phyloP scores from a whole-genome alignment of 768 basidiomycete species.

The Butyriboletus loyo region DNA sequence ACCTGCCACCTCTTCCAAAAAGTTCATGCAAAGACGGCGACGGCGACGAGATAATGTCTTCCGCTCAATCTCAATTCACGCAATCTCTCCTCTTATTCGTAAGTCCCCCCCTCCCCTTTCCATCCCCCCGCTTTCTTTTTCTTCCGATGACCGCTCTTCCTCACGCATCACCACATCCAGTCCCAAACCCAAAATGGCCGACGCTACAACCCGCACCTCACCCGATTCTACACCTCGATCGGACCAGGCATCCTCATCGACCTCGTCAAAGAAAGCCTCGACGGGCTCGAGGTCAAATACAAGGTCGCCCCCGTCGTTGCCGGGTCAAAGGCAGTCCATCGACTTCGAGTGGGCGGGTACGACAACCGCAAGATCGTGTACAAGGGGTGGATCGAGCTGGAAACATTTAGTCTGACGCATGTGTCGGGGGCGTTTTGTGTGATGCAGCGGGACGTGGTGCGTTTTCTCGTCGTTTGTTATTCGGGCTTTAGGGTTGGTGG shows the following conservation, averaged over 20 bases:
- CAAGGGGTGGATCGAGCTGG: conserved; percentile 75
- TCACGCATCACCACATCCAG: conserved; percentile 36
- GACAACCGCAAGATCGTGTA: conserved; percentile 62
- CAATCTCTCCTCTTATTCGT: conserved; percentile 82
- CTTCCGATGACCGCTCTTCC: not conserved
- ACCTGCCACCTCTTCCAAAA: not conserved
- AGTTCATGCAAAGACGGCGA: conserved; percentile 44
- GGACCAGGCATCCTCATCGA: conserved; percentile 50
- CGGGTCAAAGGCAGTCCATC: conserved; percentile 18
- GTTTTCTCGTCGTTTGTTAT: conserved; percentile 18
- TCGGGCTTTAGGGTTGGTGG: not conserved
- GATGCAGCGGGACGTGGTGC: conserved; percentile 66
- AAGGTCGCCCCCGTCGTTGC: conserved; percentile 36
- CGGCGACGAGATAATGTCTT: conserved; percentile 58
- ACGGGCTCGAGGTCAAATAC: conserved; percentile 46
- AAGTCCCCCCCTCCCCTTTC: conserved; percentile 22
- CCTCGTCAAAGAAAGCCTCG: conserved; percentile 54
- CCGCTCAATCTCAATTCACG: conserved; percentile 71
- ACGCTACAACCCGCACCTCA: conserved; percentile 71
- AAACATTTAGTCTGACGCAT: conserved; percentile 51
- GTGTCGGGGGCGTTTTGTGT: conserved; percentile 61
- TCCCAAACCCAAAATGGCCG: conserved; percentile 78
- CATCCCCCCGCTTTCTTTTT: no score
- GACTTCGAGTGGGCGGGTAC: conserved; percentile 63
- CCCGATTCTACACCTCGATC: conserved; percentile 73